Conservation (phyloP, 306 rosid species). For the Malus orientalis region DNA sequence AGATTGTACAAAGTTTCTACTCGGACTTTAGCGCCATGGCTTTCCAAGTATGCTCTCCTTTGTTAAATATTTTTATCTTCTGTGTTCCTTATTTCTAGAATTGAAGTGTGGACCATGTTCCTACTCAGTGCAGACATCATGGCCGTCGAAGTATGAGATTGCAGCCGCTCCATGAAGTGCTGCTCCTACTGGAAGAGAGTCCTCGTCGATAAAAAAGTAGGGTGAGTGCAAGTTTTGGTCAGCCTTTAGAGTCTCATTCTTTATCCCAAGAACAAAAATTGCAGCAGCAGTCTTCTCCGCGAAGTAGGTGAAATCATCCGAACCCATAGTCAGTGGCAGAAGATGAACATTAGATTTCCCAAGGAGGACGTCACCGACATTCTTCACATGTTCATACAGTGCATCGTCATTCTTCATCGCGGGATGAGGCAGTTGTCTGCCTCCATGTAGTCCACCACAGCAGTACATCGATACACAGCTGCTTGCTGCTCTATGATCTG, state of each 20-base stretch:
- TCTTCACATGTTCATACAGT: slow-evolving; percentile 33
- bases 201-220: slow-evolving; percentile 37
- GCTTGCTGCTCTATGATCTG: slow-evolving; percentile 39
- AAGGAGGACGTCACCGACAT: slow-evolving; percentile 32
- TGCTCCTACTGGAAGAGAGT: slow-evolving; percentile 45
- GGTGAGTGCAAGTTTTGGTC: slow-evolving; percentile 34
- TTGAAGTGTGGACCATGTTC: not conserved
- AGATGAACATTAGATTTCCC: slow-evolving; percentile 37
- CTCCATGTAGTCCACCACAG: slow-evolving; percentile 41
- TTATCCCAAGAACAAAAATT: slow-evolving; percentile 22
- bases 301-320: slow-evolving; percentile 49
- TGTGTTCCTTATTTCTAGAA: not conserved
- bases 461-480: slow-evolving; percentile 27
- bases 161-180: slow-evolving; percentile 45
- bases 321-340: slow-evolving; percentile 31
- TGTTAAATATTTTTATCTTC: not conserved
- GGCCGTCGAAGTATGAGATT: slow-evolving; percentile 29
- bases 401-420: slow-evolving; percentile 35
- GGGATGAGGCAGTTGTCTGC: slow-evolving; percentile 26
- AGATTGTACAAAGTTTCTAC: not conserved
- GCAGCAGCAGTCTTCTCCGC: slow-evolving; percentile 33
- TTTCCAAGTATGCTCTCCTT: not conserved
- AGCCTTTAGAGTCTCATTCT: slow-evolving; percentile 25
- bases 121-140: not conserved
- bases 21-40: not conserved